Evolutionary conservation across 441 rosid genomes (phyloP).

Genomic region (Rhodomyrtus psidioides): DNA sequence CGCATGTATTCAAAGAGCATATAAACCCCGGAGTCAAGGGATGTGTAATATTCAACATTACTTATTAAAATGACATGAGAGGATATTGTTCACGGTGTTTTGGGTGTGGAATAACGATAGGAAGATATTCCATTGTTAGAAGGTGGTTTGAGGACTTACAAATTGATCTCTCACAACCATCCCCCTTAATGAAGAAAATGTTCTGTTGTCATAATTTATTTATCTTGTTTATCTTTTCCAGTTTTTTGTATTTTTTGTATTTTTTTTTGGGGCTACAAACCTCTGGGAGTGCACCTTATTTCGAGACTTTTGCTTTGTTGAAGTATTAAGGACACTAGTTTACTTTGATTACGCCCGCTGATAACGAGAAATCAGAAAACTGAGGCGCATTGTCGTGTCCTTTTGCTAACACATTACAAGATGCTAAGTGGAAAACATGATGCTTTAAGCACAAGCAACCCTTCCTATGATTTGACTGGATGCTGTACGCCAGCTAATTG

Average conservation of each 20-base stretch:
- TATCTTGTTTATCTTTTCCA: background rate
- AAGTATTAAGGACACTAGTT: background rate
- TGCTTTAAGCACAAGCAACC: background rate
- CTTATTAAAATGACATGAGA: background rate
- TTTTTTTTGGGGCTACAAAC: background rate
- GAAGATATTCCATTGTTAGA: background rate
- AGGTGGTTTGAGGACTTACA: background rate
- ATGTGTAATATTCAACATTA: background rate
- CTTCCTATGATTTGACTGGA: background rate
- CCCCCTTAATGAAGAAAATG: background rate
- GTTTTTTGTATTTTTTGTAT: background rate
- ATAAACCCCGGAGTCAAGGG: background rate
- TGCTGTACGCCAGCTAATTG: background rate
- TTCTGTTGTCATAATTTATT: background rate
- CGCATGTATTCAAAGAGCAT: background rate
- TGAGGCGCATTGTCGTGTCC: background rate
- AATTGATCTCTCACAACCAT: background rate
- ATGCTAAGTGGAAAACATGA: background rate
- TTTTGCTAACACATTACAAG: background rate
- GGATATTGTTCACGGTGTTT: background rate
- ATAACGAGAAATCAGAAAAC: background rate
- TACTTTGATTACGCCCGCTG: background rate
- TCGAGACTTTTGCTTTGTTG: background rate
- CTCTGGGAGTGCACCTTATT: background rate
- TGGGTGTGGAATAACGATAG: background rate